Evolutionary conservation across 306 rosid species (phyloP), one percentile per base, ranked within the genome.

Genomic region (Sophora flavescens): DNA sequence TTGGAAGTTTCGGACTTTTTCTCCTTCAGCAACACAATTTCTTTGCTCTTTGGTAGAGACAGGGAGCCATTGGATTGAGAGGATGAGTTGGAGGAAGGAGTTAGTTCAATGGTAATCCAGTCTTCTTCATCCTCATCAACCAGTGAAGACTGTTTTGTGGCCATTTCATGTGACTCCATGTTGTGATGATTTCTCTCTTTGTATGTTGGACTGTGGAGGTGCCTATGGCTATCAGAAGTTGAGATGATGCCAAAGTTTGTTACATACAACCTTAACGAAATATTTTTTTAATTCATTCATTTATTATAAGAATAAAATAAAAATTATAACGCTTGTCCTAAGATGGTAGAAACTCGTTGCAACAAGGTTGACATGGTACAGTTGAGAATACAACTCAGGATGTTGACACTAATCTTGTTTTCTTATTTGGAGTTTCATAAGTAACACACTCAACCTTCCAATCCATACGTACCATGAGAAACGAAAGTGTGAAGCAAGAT

Each of bases 51-150:
- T 16, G 86, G 64, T 54, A 12, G 57, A 39, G 44, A 35, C 3
- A 89, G 81, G 9, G 88, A 84, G 70, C 56, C 42, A 11, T 72
- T 70, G 41, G 90, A 64, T 62, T 57, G 71, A 45, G 84, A 54
- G 26, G 65, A 71, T 12, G 62, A 65, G 70, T 78, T 85, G 61
- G 89, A 72, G 5, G 84, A 69, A 78, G 90, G 78, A 76, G 72
- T 81, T 69, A 85, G 68, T 56, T 91, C 89, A 80, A 93, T 87
- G 72, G 86, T 84, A 58, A 91, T 89, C 83, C 76, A 89, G 10
- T 88, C 92, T 70, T 88, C 93, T 70, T 87, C 98, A 64, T 89
- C 92, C 16, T 63, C 75, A 35, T 48, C 69, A 41, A 76, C 10
- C 51, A n/a, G 68, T 13, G 88, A 22, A 53, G 64, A 57, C 64